phyloP scores from a whole-genome alignment of 2,329 filamentous ascomycete genomes.

The Fusarium tricinctum region DNA sequence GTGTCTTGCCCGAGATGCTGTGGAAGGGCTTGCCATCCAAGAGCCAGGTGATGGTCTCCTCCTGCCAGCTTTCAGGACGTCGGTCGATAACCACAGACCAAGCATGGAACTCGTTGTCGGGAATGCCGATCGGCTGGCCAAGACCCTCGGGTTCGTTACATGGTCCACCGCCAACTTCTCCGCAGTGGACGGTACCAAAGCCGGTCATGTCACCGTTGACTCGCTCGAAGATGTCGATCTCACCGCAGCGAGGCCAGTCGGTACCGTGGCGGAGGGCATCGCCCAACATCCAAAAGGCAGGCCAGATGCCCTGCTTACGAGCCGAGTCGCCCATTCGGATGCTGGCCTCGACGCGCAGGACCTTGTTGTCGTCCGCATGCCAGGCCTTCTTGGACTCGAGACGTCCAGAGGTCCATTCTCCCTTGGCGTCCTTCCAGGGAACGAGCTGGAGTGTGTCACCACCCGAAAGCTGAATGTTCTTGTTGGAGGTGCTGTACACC shows the following conservation, averaged over 20 bases:
- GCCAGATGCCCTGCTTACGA: slow-evolving; percentile 66
- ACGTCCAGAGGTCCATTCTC: slow-evolving; percentile 65
- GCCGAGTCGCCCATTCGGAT: slow-evolving; percentile 60
- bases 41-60: slow-evolving; percentile 65
- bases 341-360: slow-evolving; percentile 60
- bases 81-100: slow-evolving; percentile 65
- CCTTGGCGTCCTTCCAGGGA: slow-evolving; percentile 57
- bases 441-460: slow-evolving; percentile 66
- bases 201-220: slow-evolving; percentile 62
- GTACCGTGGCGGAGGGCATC: slow-evolving; percentile 62
- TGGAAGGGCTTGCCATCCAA: slow-evolving; percentile 61
- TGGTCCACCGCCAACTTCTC: slow-evolving; percentile 58
- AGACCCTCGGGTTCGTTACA: slow-evolving; percentile 64
- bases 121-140: slow-evolving; percentile 54
- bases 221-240: slow-evolving; percentile 66
- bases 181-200: slow-evolving; percentile 65
- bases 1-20: slow-evolving; percentile 58
- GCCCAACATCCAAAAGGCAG: slow-evolving; percentile 67
- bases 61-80: slow-evolving; percentile 58
- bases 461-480: slow-evolving; percentile 66
- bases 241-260: slow-evolving; percentile 64
- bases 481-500: slow-evolving; percentile 59
- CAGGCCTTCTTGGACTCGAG: slow-evolving; percentile 64
- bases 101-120: slow-evolving; percentile 63
- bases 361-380: slow-evolving; percentile 57